A percentile compares a stretch with the other conserved stretches of the same genome.
These are phyloP conservation scores for Sungouiella blattae DNA, from an alignment of 805 yeast species.

Conservation along the genomic window DNA sequence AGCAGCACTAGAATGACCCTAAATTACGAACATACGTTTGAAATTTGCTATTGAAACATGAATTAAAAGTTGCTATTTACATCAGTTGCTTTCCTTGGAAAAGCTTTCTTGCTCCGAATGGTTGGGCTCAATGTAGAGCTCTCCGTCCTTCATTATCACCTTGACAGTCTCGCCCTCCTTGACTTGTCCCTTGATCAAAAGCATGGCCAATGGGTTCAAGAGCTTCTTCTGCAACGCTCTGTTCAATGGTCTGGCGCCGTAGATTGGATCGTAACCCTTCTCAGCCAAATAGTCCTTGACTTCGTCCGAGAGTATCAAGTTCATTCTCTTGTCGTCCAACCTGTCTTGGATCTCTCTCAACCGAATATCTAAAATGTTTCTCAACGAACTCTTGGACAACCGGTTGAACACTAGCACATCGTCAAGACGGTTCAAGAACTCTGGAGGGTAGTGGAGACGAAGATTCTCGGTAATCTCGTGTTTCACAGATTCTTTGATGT, in stretches of 20 bases:
- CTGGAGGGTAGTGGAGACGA: constrained; percentile 82
- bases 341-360: constrained; percentile 78
- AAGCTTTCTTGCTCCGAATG: constrained; percentile 19
- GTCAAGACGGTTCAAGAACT: constrained; percentile 90
- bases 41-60: neutral
- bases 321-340: constrained; percentile 73
- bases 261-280: constrained; percentile 84
- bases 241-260: constrained; percentile 96
- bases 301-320: constrained; percentile 47
- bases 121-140: constrained; percentile 29
- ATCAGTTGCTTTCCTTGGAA: neutral
- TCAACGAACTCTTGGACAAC: constrained; percentile 69
- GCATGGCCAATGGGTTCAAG: constrained; percentile 84
- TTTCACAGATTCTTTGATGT: constrained; percentile 53
- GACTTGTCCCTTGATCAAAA: constrained; percentile 76
- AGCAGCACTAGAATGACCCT: too few relatives aligned
- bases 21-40: too few relatives aligned
- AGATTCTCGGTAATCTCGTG: constrained; percentile 61
- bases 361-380: constrained; percentile 81
- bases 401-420: constrained; percentile 93
- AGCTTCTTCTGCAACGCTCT: constrained; percentile 78
- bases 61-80: neutral
- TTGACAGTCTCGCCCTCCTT: constrained; percentile 30
- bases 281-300: constrained; percentile 80
- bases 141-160: constrained; percentile 23